Base-by-base conservation (phyloP, 352 stramenopile genomes). In the Phytophthora cactorum region DNA sequence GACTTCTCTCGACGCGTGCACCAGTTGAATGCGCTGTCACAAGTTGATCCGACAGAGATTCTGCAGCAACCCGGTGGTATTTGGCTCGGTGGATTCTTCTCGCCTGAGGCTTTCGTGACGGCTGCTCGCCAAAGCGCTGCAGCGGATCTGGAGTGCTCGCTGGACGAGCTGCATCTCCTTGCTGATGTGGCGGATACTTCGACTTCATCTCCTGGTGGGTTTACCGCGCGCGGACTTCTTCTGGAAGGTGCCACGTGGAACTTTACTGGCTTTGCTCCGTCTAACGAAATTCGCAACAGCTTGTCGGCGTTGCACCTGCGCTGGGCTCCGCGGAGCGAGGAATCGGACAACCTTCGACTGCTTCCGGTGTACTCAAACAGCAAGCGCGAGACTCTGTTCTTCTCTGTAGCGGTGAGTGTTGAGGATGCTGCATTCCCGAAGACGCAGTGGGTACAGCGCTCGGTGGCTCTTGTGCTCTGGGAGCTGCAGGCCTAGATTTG, bases 71-170 rank as follows among this genome's bases (percentile, higher is more conserved):
- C 61, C 15, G 66, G 52, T 25, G 81, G 85, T 22, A 84, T 98
- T 47, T 98, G 94, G 92, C 72, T 98, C 22, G 95, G 95, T n/a
- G 91, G 92, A 0, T 78, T 98, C 38, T 97, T 98, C 63, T 96
- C 86, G 7, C 92, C 95, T 6, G 95, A 98, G 58, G 92, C 92
- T 38, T 98, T 98, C 43, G 79, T 98, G 44, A 98, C 92, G 5
- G 93, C 94, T 4, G 96, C 85, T 5, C 81, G 95, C 4, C 95
- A 98, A 81, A 87, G 88, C 31, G 91, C 94, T 39, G 94, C 95
- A 3, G 78, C 90, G 0, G 65, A 81, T 29, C 77, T 90, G 45
- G 64, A 76, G 9, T 98, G 92, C 63, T 96, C 92, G 25, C 75
- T 98, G 29, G 93, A 98, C 46, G 87, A 97, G 54, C 72, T 98